Evolutionary conservation across 2,329 filamentous ascomycete species (phyloP).

Genomic region (Sporothrix phasma): DNA sequence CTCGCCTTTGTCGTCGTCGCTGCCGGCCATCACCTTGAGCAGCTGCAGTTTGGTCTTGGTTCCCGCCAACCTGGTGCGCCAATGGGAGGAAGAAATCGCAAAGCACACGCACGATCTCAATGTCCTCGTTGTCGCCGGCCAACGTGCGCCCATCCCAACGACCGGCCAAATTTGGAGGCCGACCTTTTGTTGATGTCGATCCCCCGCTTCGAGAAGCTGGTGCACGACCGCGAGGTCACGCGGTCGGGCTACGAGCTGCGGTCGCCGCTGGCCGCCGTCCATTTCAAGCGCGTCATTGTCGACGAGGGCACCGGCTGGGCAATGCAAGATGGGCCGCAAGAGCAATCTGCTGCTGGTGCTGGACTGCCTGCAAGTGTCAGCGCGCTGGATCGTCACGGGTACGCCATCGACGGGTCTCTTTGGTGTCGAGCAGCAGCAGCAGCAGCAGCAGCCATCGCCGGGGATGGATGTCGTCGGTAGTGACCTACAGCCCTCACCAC

Average conservation of each 20-base stretch:
- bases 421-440: conserved; percentile 42
- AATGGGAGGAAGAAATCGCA: conserved; percentile 72
- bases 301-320: conserved; percentile 87
- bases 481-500: no score
- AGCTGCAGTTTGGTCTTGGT: conserved; percentile 67
- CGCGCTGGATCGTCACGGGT: conserved; percentile 82
- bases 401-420: conserved; percentile 79
- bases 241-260: conserved; percentile 26
- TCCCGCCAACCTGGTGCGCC: conserved; percentile 70
- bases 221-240: conserved; percentile 34
- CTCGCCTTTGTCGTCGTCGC: neutral
- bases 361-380: conserved; percentile 50
- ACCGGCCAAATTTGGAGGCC: conserved; percentile 50
- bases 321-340: conserved; percentile 44
- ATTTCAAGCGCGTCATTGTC: conserved; percentile 81
- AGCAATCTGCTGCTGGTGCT: conserved; percentile 46
- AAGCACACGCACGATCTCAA: conserved; percentile 64
- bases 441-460: no score
- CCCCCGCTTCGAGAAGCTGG: conserved; percentile 56
- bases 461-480: neutral
- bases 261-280: conserved; percentile 56
- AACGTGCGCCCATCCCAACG: conserved; percentile 42
- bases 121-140: conserved; percentile 52
- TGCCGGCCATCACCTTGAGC: conserved; percentile 48
- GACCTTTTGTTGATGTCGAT: conserved; percentile 75